These are phyloP conservation scores for Arthrobotrys musiformis DNA, from an alignment of 2,329 filamentous ascomycete genomes.

Conservation along the genomic window DNA sequence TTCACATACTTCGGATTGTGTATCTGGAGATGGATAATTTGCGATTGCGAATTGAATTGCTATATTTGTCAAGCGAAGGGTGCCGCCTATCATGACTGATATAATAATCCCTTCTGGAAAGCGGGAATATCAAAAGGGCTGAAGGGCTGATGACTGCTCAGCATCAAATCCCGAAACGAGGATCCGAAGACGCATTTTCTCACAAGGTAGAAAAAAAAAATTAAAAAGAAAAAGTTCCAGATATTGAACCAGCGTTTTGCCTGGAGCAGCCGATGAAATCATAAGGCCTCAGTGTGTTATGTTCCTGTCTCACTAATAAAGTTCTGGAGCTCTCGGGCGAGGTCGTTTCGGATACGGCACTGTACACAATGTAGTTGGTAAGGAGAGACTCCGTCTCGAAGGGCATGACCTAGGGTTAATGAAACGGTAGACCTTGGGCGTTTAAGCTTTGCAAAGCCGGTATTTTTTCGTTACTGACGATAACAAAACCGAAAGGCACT, in stretches of 20 bases:
- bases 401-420: conserved; percentile 21
- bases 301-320: conserved; percentile 45
- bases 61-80: conserved; percentile 52
- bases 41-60: conserved; percentile 45
- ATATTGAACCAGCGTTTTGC: conserved; percentile 18
- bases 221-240: conserved; percentile 29
- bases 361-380: neutral
- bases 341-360: conserved; percentile 45
- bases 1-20: conserved; percentile 30
- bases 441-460: conserved; percentile 35
- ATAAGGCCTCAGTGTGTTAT: conserved; percentile 29
- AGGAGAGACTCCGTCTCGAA: conserved; percentile 53
- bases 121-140: conserved; percentile 36
- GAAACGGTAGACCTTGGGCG: conserved; percentile 8
- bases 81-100: conserved; percentile 25
- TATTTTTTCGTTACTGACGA: conserved; percentile 13
- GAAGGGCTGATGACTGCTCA: conserved; percentile 49
- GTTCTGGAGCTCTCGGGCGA: conserved; percentile 43
- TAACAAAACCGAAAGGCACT: neutral
- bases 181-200: conserved; percentile 42
- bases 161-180: conserved; percentile 35
- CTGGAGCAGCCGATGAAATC: conserved; percentile 47
- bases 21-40: conserved; percentile 51
- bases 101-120: conserved; percentile 14
- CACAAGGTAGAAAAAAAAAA: neutral